Conservation (phyloP, 345 rosid species). For the Salix arbutifolia region DNA sequence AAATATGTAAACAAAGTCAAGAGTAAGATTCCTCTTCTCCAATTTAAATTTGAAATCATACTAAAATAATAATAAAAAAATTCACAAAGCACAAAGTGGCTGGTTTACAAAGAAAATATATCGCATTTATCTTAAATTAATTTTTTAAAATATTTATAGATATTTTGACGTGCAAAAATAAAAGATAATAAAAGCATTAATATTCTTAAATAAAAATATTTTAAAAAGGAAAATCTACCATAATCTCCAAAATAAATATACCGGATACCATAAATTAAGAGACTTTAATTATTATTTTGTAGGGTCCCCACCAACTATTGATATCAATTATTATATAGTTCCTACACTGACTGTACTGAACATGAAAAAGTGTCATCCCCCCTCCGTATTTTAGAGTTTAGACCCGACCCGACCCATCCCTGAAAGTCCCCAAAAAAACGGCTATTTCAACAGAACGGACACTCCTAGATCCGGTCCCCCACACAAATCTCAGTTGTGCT, state of each 20-base stretch:
- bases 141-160: no score
- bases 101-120: background rate
- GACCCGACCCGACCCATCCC: background rate
- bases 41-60: constrained; percentile 8
- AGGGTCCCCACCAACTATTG: background rate
- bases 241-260: no score
- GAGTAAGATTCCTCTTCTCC: background rate
- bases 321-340: no score
- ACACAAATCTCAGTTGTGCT: constrained; percentile 14
- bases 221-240: no score
- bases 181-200: no score
- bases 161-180: no score
- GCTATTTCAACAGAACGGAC: constrained; percentile 19
- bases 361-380: background rate
- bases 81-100: background rate
- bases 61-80: background rate
- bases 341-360: background rate
- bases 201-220: no score
- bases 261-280: background rate
- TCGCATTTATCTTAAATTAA: background rate
- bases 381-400: background rate
- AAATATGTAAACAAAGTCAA: background rate
- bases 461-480: constrained; percentile 9
- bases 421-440: constrained; percentile 9
- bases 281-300: background rate